Percentiles rank a stretch among this genome's conserved stretches.
Evolutionary conservation across 1,284 basidiomycete genomes (phyloP).

Genomic region (Ceratobasidium sp.): DNA sequence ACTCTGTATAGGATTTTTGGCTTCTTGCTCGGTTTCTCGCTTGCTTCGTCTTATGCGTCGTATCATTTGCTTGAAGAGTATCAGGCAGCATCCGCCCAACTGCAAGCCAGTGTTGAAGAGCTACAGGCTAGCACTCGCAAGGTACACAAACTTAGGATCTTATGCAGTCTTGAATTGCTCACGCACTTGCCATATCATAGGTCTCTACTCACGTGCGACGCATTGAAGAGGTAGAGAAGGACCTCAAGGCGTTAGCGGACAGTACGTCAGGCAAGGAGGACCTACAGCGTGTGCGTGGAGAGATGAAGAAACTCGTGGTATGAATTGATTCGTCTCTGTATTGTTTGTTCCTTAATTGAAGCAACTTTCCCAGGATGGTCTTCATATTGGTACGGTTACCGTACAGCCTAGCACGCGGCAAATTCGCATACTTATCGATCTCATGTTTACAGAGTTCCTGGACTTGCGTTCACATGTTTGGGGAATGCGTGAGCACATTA

Average conservation of each 20-base stretch:
- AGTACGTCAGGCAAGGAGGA: slow-evolving; percentile 80
- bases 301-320: slow-evolving; percentile 84
- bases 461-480: slow-evolving; percentile 80
- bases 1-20: slow-evolving; percentile 74
- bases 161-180: neutral
- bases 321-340: slow-evolving; percentile 44
- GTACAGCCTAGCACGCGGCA: neutral
- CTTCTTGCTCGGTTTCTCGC: slow-evolving; percentile 88
- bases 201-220: slow-evolving; percentile 85
- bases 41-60: slow-evolving; percentile 78
- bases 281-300: slow-evolving; percentile 73
- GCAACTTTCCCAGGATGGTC: slow-evolving; percentile 61
- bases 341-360: neutral
- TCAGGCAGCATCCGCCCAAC: slow-evolving; percentile 81
- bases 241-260: slow-evolving; percentile 78
- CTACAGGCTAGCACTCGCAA: slow-evolving; percentile 85
- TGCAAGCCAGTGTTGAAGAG: slow-evolving; percentile 88
- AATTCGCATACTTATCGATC: neutral
- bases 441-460: slow-evolving; percentile 67
- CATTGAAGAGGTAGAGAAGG: slow-evolving; percentile 89
- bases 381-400: slow-evolving; percentile 71
- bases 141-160: no score
- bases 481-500: slow-evolving; percentile 78
- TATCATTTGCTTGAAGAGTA: slow-evolving; percentile 92
- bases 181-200: slow-evolving; percentile 55